These are phyloP conservation scores for Pholiota molesta DNA, from an alignment of 768 basidiomycete genomes.

Conservation along the genomic window DNA sequence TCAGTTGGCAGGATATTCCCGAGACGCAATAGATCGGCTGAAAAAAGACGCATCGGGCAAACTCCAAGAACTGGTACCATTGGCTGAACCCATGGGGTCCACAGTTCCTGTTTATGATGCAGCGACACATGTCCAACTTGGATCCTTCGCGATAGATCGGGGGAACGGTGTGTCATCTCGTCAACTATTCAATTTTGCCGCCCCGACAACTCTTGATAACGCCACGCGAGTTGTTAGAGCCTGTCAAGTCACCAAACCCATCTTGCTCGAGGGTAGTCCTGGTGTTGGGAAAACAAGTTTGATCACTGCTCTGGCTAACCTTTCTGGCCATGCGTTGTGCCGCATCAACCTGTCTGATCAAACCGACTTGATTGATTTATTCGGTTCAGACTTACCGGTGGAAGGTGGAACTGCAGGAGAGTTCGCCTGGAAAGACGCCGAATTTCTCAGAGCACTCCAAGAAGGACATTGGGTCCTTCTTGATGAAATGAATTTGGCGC, in stretches of 20 bases:
- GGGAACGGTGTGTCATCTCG: conserved; percentile 45
- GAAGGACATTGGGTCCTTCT: conserved; percentile 97
- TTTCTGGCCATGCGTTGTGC: conserved; percentile 77
- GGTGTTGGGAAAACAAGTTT: conserved; percentile 98
- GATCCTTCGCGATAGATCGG: conserved; percentile 70
- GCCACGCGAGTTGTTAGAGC: conserved; percentile 88
- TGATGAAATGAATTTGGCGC: conserved; percentile 99
- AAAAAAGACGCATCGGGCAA: conserved; percentile 57
- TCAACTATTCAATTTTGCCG: conserved; percentile 75
- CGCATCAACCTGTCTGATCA: conserved; percentile 99
- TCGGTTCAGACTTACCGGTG: conserved; percentile 94
- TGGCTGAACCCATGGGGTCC: conserved; percentile 31
- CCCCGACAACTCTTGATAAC: conserved; percentile 89
- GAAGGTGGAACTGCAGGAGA: conserved; percentile 91
- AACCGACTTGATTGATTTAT: conserved; percentile 94
- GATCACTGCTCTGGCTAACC: conserved; percentile 81
- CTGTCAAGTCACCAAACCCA: conserved; percentile 87
- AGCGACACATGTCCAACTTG: conserved; percentile 54
- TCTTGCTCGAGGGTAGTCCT: conserved; percentile 95
- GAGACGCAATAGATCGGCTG: conserved; percentile 58
- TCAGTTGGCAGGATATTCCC: conserved; percentile 67
- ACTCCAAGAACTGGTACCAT: conserved; percentile 60
- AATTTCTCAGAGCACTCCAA: conserved; percentile 91
- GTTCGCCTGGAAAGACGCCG: conserved; percentile 97
- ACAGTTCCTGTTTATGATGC: conserved; percentile 36